These are phyloP conservation scores for Fomitopsis schrenkii DNA, from an alignment of 1,284 basidiomycete species.

Conservation along the genomic window DNA sequence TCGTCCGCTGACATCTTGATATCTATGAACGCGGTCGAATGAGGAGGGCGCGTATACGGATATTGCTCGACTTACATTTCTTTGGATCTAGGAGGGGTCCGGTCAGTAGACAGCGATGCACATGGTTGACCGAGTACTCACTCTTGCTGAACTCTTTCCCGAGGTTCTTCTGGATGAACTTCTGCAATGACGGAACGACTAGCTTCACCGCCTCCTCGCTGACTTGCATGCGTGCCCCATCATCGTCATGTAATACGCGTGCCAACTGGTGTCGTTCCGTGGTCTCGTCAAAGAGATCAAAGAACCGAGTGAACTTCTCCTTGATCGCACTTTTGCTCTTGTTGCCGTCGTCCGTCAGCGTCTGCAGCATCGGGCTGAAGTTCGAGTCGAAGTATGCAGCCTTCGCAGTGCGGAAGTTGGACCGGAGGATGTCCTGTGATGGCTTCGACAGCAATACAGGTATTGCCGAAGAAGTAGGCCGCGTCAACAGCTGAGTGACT, in stretches of 20 bases:
- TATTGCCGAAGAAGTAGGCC: conserved; percentile 39
- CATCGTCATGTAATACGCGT: conserved; percentile 68
- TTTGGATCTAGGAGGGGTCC: conserved; percentile 55
- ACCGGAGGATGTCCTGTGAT: conserved; percentile 57
- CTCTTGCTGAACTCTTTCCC: conserved; percentile 84
- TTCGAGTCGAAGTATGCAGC: conserved; percentile 79
- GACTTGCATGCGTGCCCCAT: conserved; percentile 49
- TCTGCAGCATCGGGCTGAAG: conserved; percentile 70
- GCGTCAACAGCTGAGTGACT: conserved; percentile 49
- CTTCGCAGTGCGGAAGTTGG: conserved; percentile 71
- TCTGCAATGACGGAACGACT: conserved; percentile 66
- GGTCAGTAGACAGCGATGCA: not conserved
- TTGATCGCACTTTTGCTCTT: conserved; percentile 61
- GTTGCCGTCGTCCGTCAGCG: conserved; percentile 66
- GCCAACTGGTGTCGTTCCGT: conserved; percentile 67
- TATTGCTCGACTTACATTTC: conserved; percentile 55
- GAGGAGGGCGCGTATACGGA: not conserved
- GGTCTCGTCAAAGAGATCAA: conserved; percentile 72
- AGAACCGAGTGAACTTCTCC: conserved; percentile 78
- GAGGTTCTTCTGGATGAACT: conserved; percentile 67
- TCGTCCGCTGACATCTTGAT: conserved; percentile 76
- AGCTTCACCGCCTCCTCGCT: conserved; percentile 72
- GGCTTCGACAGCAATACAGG: conserved; percentile 52
- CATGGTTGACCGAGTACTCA: conserved; percentile 33
- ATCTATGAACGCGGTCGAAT: conserved; percentile 37